Base-by-base conservation (phyloP, 176 grass and related monocot genomes). In the Triticum timopheevii region DNA sequence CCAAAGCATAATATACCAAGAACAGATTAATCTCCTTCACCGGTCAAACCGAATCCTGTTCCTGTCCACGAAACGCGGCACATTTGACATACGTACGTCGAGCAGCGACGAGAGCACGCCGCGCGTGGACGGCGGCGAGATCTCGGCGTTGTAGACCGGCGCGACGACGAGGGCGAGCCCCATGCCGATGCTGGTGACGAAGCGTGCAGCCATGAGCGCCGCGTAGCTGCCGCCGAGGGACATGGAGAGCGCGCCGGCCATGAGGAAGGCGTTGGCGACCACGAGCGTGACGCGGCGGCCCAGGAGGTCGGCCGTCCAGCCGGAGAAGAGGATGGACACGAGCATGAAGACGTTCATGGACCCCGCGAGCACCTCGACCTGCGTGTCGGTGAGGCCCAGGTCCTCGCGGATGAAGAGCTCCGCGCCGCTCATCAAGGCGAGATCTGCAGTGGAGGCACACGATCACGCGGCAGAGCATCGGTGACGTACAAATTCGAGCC, bases 61-160 rank as follows among this genome's bases (percentile, higher is more conserved):
- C 34, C 34, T 35, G 34, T 49, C 13, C 45, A 15, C 1, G 13
- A 15, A 5, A 45, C 39, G 40, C 13, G 40, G 71, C 3, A 13
- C 49, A n/a, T n/a, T n/a, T n/a, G n/a, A n/a, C n/a, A 15, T 4
- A 28, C 42, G 25, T 75, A 75, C 72, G 9, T 75, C 72, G 24
- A 75, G 72, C 24, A 75, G 9, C 72, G 72, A 75, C 1, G 72
- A 75, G 13, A 75, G 72, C 42, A 75, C 24, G 72, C 72, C 72
- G 3, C 72, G 72, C 24, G 47, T 25, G 72, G 72, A 75, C 7
- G 72, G 42, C 72, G 72, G 72, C 23, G 72, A 75, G 24, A 75
- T 75, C 72, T 75, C 72, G 23, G 72, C 72, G 72, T 75, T 75
- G 72, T 75, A 75, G 24, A 75, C 72, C 42, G 72, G 72, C 42